Evolutionary conservation across 257 asterid species (phyloP).

Genomic region (Plantago elongata): DNA sequence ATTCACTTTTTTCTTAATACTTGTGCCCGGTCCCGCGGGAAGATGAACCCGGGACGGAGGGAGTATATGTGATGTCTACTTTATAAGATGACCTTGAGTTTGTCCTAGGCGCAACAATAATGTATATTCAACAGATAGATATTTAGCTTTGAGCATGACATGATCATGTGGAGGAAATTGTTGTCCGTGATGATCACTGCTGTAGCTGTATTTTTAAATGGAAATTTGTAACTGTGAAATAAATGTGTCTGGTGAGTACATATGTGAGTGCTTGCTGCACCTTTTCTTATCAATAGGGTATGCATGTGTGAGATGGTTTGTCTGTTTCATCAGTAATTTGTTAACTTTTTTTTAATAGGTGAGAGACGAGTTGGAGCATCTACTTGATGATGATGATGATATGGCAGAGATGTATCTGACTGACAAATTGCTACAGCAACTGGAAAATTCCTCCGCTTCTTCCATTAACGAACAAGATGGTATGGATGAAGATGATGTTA

Average conservation of each 20-base stretch:
- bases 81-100: not conserved
- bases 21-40: too few species aligned
- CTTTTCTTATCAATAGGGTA: not conserved
- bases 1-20: too few species aligned
- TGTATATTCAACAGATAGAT: not conserved
- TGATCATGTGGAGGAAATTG: not conserved
- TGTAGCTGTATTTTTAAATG: not conserved
- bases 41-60: too few species aligned
- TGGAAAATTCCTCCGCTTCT: slow-evolving; percentile 55
- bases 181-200: not conserved
- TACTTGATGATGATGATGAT: slow-evolving; percentile 92
- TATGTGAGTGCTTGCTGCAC: not conserved
- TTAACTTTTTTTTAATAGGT: slow-evolving; percentile 46
- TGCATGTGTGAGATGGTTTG: not conserved
- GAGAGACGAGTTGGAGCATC: slow-evolving; percentile 93
- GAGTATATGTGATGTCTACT: too few species aligned
- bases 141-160: not conserved
- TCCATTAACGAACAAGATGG: slow-evolving; percentile 54
- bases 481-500: slow-evolving; percentile 44
- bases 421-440: slow-evolving; percentile 73
- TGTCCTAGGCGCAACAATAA: not conserved
- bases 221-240: not conserved
- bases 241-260: not conserved
- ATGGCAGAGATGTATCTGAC: slow-evolving; percentile 99
- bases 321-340: slow-evolving; percentile 14